phyloP scores from a whole-genome alignment of 1,139 yeast genomes.

The Kodamaea plutei region DNA sequence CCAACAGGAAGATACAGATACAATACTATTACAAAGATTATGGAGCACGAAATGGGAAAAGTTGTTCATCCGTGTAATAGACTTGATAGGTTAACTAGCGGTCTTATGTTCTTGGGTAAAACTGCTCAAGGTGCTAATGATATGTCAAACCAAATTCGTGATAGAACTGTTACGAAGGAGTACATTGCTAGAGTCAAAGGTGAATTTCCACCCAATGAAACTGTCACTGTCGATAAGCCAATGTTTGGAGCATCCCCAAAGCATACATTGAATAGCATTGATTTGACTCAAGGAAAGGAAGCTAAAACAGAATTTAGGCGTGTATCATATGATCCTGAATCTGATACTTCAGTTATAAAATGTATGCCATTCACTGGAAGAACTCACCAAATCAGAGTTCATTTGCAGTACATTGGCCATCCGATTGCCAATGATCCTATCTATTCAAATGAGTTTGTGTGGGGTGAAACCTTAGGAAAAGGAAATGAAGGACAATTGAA shows the following conservation, averaged over 20 bases:
- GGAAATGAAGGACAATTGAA: constrained; percentile 45
- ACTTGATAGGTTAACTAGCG: constrained; percentile 87
- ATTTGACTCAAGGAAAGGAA: constrained; percentile 61
- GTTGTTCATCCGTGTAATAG: constrained; percentile 87
- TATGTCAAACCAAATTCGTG: constrained; percentile 70
- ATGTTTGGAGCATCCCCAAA: constrained; percentile 72
- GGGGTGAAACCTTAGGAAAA: constrained; percentile 66
- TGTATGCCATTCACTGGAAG: constrained; percentile 89
- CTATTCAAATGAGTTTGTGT: constrained; percentile 59
- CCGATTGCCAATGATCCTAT: constrained; percentile 96
- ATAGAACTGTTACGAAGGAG: constrained; percentile 72
- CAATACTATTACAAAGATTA: constrained; percentile 80
- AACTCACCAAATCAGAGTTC: constrained; percentile 93
- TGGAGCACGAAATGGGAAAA: constrained; percentile 62
- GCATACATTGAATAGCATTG: constrained; percentile 71
- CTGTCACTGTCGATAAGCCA: constrained; percentile 61
- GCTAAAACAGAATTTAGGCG: constrained; percentile 53
- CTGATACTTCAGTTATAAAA: constrained; percentile 64
- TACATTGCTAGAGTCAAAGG: constrained; percentile 89
- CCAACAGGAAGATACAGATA: constrained; percentile 92
- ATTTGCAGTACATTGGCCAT: constrained; percentile 77
- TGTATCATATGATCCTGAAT: constrained; percentile 55
- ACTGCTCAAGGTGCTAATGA: constrained; percentile 76
- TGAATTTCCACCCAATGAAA: constrained; percentile 57
- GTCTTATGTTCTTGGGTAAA: constrained; percentile 89